Evolutionary conservation across 208 protist species (phyloP), one percentile per base, ranked within the genome.

Genomic region (Wallacemonas collosoma): DNA sequence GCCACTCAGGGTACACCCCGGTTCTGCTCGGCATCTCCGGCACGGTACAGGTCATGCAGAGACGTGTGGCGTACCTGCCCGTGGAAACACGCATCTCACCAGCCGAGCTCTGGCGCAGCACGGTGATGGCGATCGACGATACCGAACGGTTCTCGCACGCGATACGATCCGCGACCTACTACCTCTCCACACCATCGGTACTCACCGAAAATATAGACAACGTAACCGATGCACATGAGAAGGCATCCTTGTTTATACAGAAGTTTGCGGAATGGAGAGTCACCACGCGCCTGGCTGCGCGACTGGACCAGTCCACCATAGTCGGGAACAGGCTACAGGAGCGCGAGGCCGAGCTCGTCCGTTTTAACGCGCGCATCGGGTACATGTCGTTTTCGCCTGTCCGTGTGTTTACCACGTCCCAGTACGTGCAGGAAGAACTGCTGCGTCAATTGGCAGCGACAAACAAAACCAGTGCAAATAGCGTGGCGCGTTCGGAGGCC

Each of bases 1-100:
- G 77, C 2, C 63, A 68, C 68, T 68, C 64, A 38, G 77, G 68
- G 50, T 78, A 73, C 65, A 82, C 81, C 1, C 71, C 72, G 3
- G 62, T 82, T 14, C 75, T 86, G 2, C 71, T 81, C 45, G 62
- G 58, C 4, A 14, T 76, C 15, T 64, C 72, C 26, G 62, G 44
- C 2, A 47, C 54, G 1, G 73, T 76, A 15, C 66, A 45, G 2
- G 73, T 82, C 61, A 86, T 86, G 81, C 39, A 71, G 45, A 58
- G 44, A 26, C 63, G n/a, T 4, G 60, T 53, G 43, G 43, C 60
- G 60, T 65, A 50, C 40, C 60, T 65, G 41, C 60, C 60, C 3
- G 60, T 65, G 40, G 41, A 50, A 7, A 65, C 60, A 14, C 43
- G 7, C 60, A 65, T 5, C n/a, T 65, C 60, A 15, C 60, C 60